These are phyloP conservation scores for Coleophoma cylindrospora DNA, from an alignment of 2,329 filamentous ascomycete species.

Conservation along the genomic window DNA sequence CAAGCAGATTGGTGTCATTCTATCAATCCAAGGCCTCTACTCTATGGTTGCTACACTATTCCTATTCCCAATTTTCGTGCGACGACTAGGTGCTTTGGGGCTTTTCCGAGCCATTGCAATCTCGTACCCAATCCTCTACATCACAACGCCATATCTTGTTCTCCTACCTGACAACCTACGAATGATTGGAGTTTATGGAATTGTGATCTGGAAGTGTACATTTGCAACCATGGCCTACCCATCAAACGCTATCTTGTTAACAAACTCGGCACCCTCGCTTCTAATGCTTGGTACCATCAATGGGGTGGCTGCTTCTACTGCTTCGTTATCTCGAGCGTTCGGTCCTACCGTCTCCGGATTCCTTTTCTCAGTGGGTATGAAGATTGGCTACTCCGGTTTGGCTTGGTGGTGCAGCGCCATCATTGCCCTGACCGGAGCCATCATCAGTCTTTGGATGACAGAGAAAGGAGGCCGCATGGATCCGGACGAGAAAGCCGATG, in stretches of 20 bases:
- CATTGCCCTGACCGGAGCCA: conserved; percentile 69
- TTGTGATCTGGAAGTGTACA: conserved; percentile 89
- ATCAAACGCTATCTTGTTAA: conserved; percentile 80
- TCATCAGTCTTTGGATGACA: conserved; percentile 71
- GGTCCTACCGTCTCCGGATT: conserved; percentile 85
- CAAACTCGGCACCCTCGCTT: conserved; percentile 80
- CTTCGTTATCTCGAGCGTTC: conserved; percentile 81
- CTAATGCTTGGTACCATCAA: conserved; percentile 88
- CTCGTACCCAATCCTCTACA: conserved; percentile 82
- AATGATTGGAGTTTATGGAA: conserved; percentile 68
- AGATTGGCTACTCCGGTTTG: conserved; percentile 77
- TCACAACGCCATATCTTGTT: conserved; percentile 83
- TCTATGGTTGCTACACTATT: conserved; percentile 75
- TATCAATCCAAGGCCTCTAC: conserved; percentile 84
- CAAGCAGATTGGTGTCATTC: conserved; percentile 79
- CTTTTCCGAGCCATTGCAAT: conserved; percentile 79
- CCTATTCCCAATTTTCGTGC: conserved; percentile 74
- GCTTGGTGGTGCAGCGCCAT: conserved; percentile 89
- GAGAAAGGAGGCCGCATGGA: conserved; percentile 39
- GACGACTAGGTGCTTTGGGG: conserved; percentile 69
- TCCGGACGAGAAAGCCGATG: conserved; percentile 21
- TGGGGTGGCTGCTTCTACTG: conserved; percentile 84
- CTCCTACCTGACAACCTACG: conserved; percentile 70
- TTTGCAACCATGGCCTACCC: conserved; percentile 90
- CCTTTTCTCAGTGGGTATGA: conserved; percentile 75